Evolutionary conservation across 1,284 basidiomycete genomes (phyloP).

Genomic region (Leucoagaricus sp.): DNA sequence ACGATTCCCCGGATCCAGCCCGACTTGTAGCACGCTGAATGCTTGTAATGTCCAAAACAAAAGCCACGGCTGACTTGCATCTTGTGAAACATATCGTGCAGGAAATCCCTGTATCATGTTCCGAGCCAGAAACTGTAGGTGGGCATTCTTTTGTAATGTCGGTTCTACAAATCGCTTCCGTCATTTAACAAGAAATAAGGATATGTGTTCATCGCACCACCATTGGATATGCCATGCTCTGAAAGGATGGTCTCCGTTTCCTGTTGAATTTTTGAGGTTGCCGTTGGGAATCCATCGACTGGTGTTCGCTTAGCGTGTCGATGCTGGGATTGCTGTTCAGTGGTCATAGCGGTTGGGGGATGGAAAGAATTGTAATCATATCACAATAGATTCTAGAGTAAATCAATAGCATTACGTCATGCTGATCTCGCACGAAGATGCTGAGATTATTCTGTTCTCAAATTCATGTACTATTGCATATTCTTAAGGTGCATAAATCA

Average conservation of each 20-base stretch:
- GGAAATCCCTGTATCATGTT: conserved; percentile 80
- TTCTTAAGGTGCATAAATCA: neutral
- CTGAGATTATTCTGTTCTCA: neutral
- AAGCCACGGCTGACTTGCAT: conserved; percentile 92
- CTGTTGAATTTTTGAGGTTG: conserved; percentile 64
- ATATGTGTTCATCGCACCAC: conserved; percentile 20
- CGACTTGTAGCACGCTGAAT: conserved; percentile 77
- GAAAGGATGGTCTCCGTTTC: conserved; percentile 69
- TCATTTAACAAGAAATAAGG: neutral
- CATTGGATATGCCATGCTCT: conserved; percentile 32
- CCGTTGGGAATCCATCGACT: conserved; percentile 60
- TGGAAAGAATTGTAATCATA: neutral
- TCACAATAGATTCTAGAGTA: neutral
- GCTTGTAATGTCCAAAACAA: conserved; percentile 89
- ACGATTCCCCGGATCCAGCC: conserved; percentile 73
- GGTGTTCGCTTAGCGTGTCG: conserved; percentile 33
- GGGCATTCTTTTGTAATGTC: conserved; percentile 54
- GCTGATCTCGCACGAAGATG: neutral
- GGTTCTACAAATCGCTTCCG: conserved; percentile 20
- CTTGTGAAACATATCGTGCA: conserved; percentile 74
- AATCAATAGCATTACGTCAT: neutral
- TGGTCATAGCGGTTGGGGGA: conserved; percentile 1
- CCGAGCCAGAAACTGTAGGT: conserved; percentile 70
- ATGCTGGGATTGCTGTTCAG: conserved; percentile 12
- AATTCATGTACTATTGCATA: neutral